These are phyloP conservation scores for Scortechinia acanthostroma DNA, from an alignment of 2,329 filamentous ascomycete genomes.

Conservation along the genomic window DNA sequence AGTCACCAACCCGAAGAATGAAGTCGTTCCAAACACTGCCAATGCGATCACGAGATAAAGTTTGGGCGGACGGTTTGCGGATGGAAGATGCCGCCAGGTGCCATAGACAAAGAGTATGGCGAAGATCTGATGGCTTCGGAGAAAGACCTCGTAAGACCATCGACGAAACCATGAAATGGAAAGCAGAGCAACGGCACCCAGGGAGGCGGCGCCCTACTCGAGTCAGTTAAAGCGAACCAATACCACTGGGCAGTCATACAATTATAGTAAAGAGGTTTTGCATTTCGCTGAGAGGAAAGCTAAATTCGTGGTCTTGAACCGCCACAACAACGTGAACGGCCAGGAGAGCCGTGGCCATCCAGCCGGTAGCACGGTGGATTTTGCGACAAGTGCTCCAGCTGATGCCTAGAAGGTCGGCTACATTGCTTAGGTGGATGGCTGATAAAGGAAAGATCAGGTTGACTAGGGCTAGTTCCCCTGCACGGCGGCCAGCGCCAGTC, in stretches of 20 bases:
- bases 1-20: neutral
- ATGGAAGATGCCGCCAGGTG: neutral
- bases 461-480: neutral
- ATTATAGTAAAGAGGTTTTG: neutral
- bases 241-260: neutral
- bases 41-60: neutral
- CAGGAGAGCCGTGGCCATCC: neutral
- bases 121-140: neutral
- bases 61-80: neutral
- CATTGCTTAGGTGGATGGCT: neutral
- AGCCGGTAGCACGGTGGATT: neutral
- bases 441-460: constrained; percentile 1
- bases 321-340: neutral
- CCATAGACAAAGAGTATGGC: neutral
- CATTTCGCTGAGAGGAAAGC: neutral
- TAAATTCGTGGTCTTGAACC: neutral
- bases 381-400: neutral
- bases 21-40: neutral
- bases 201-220: neutral
- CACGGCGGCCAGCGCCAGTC: neutral
- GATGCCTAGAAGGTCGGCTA: neutral
- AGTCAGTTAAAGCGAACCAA: neutral
- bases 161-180: neutral
- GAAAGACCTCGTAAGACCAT: neutral
- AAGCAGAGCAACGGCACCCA: neutral